Evolutionary conservation across 768 basidiomycete genomes (phyloP).

Genomic region (Russula lepida): DNA sequence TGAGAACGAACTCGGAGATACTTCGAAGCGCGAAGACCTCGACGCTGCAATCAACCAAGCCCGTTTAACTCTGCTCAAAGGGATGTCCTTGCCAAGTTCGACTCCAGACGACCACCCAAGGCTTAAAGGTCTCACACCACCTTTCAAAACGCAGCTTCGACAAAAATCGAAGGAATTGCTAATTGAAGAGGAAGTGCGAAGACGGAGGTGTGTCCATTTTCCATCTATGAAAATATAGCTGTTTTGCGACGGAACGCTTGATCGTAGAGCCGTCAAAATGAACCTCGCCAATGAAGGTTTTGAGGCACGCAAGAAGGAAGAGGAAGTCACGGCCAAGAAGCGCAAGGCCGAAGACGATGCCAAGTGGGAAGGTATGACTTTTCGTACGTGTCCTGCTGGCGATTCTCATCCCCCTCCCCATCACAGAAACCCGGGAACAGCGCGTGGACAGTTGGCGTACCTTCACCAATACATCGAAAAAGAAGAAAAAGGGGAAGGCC

Average conservation of each 20-base stretch:
- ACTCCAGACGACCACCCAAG: constrained; percentile 51
- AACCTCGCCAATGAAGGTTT: constrained; percentile 87
- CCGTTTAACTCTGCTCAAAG: constrained; percentile 56
- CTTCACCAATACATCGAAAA: constrained; percentile 59
- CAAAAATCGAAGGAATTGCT: constrained; percentile 74
- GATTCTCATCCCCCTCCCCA: constrained; percentile 3
- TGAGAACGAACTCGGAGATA: constrained; percentile 72
- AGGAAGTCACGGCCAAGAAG: constrained; percentile 67
- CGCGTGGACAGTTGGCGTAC: constrained; percentile 80
- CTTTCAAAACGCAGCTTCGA: constrained; percentile 59
- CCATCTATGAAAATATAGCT: not conserved
- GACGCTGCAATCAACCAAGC: constrained; percentile 75
- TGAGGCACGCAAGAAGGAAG: constrained; percentile 90
- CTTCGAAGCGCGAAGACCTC: constrained; percentile 70
- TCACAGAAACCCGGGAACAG: constrained; percentile 63
- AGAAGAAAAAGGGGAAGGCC: constrained; percentile 76
- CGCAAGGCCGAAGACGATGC: constrained; percentile 86
- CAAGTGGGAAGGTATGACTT: constrained; percentile 70
- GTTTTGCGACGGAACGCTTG: constrained; percentile 2
- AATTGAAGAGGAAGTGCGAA: constrained; percentile 82
- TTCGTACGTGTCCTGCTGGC: not conserved
- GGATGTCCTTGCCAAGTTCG: constrained; percentile 50
- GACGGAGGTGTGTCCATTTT: constrained; percentile 57
- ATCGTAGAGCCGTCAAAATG: constrained; percentile 74
- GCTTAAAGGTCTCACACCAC: constrained; percentile 46